Percentiles rank a stretch among this genome's conserved stretches.
Conservation (phyloP, 257 asterid species). For the Solanum appendiculatum region DNA sequence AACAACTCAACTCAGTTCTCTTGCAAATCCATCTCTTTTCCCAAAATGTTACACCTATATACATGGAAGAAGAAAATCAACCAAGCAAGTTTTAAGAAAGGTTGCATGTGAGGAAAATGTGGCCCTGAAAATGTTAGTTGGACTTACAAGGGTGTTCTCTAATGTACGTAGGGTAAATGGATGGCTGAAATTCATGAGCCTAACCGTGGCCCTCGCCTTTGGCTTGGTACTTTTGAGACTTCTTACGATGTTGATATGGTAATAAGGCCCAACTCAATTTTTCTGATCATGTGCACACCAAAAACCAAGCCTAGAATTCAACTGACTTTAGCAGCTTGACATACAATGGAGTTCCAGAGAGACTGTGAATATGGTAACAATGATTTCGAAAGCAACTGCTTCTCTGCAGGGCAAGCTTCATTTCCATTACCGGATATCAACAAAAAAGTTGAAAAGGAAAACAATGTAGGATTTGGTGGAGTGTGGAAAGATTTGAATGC, state of each 20-base stretch:
- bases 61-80: background rate
- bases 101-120: conserved; percentile 81
- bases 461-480: background rate
- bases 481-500: conserved; percentile 1
- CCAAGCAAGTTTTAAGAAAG: conserved; percentile 26
- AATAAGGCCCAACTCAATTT: conserved; percentile 49
- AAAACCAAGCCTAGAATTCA: background rate
- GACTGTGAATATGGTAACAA: background rate
- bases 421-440: background rate
- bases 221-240: conserved; percentile 75
- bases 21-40: background rate
- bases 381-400: background rate
- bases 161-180: conserved; percentile 90
- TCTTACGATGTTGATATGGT: conserved; percentile 57
- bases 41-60: background rate
- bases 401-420: background rate
- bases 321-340: background rate
- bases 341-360: background rate
- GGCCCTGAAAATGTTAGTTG: conserved; percentile 69
- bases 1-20: background rate
- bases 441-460: background rate
- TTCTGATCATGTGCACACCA: conserved; percentile 24
- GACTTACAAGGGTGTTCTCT: conserved; percentile 63
- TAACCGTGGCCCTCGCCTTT: conserved; percentile 51
- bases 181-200: conserved; percentile 81